A percentile compares a stretch with the other conserved stretches of the same genome.
Conservation (phyloP, 805 yeast genomes). For the Naumovozyma baii region DNA sequence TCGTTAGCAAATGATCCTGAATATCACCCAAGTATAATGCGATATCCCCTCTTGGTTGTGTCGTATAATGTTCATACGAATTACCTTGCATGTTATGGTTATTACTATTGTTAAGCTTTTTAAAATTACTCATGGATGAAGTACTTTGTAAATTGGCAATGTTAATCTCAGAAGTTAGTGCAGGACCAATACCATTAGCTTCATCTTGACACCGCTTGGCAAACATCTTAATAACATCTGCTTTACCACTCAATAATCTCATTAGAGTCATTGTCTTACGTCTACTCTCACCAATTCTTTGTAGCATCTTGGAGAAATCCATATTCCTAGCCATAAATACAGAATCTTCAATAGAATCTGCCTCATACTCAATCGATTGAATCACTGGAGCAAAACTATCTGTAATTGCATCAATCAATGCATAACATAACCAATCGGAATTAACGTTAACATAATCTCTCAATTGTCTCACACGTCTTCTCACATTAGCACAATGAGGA, state of each 20-base stretch:
- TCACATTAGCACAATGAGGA: conserved; percentile 61
- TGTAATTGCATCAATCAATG: conserved; percentile 73
- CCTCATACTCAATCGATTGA: conserved; percentile 67
- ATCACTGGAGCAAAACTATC: conserved; percentile 80
- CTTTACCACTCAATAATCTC: conserved; percentile 84
- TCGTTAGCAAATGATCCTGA: conserved; percentile 92
- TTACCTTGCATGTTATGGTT: not conserved
- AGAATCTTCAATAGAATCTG: conserved; percentile 69
- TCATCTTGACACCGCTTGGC: conserved; percentile 87
- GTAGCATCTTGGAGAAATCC: conserved; percentile 69
- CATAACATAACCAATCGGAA: conserved; percentile 78
- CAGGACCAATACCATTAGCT: conserved; percentile 34
- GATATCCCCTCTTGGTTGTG: conserved; percentile 73
- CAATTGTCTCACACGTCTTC: conserved; percentile 73
- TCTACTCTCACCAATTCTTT: conserved; percentile 80
- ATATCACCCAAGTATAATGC: conserved; percentile 90
- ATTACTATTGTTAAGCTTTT: conserved; percentile 3
- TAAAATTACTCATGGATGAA: conserved; percentile 3
- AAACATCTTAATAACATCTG: conserved; percentile 93
- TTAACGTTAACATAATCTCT: conserved; percentile 69
- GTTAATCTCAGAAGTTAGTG: conserved; percentile 32
- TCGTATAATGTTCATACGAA: conserved; percentile 1
- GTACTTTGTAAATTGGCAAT: conserved; percentile 30
- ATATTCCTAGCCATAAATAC: conserved; percentile 71
- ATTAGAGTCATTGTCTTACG: conserved; percentile 86